Evolutionary conservation across 768 basidiomycete species (phyloP), one percentile per base, ranked within the genome.

Genomic region (Naematelia aurantialba): DNA sequence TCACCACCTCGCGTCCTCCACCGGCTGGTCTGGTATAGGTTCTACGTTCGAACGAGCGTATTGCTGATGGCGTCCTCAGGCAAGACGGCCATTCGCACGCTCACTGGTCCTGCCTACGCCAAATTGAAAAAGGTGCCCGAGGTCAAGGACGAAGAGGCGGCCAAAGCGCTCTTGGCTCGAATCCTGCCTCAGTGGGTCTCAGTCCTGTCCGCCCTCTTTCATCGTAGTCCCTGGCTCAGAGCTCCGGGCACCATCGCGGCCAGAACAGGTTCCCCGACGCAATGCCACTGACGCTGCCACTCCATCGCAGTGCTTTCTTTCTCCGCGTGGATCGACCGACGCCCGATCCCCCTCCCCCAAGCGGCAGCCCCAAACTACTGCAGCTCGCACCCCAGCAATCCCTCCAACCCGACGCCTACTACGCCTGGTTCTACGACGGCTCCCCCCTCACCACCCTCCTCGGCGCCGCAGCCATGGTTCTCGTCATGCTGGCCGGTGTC

Each of bases 401-500:
- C 59, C 92, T 96, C 76, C 78, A 80, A n/a, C 79, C 83, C 5
- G 85, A 88, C 21, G 86, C 87, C 51, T 91, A 93, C 79, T 98
- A 89, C 77, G 92, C 88, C 26, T 99, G 94, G 94, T 91, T 98
- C 78, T 90, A 92, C 77, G 90, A 92, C 60, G 89, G 91, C 45
- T 89, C 89, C 13, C 92, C 94, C 70, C 87, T 91, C 85, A 89
- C 87, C 67, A 93, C 89, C 5, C 90, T 94, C 72, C 84, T 91
- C 10, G 90, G 91, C 44, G 94, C 89, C 17, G 80, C 88, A 12
- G 85, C 85, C 26, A 92, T 99, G 89, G 92, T 98, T 59, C 84
- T 82, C 44, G 81, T 97, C 73, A 91, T 98, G 82, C 86, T 99
- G 45, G 92, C 88, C 3, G 93, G 89, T 1, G 93, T 97, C 72